Evolutionary conservation across 164 flowering plant genomes (phyloP), one percentile per base, ranked within the genome.

Genomic region (Sextonia rubra): DNA sequence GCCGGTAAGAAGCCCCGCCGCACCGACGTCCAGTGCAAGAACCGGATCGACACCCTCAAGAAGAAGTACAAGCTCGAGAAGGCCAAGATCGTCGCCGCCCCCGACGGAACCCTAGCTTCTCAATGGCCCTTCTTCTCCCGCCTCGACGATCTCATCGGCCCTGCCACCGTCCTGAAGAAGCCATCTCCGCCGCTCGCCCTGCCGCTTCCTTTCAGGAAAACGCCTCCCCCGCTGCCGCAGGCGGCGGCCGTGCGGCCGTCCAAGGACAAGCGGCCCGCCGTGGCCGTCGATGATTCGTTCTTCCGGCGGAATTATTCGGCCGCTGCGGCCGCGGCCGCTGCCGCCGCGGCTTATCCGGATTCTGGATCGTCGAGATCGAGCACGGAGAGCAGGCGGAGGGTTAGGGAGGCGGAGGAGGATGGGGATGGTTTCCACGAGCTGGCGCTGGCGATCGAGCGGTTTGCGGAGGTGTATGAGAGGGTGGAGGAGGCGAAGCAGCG

Each of bases 11-110:
- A 89, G 81, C 74, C 82, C 17, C 83, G 86, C 30, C 88, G 97
- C 52, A 89, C 97, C 72, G 97, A 92, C 62, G 88, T 90, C 22
- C 98, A 94, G 83, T 94, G 98, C 69, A 94, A 92, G 87, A 94
- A 94, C 76, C 90, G 98, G 69, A 88, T 94, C 83, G 98, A 94
- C 73, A 94, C 98, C 23, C 73, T 91, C 32, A 94, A 94, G 90
- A 94, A 94, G 85, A 92, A 92, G 85, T 94, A 88, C 69, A 92
- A 92, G 88, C 30, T 83, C 70, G 98, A 94, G 87, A 94, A 88
- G 74, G 79, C 90, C 44, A 83, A 83, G 76, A 75, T 83, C 72
- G 66, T 79, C 25, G 72, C 80, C 30, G 72, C 80, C 47, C 81
- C 92, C 12, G 76, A 78, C 75, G 90, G 90, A 23, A 64, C 76